Conservation (phyloP, 306 rosid genomes). For the Castanea mollissima region DNA sequence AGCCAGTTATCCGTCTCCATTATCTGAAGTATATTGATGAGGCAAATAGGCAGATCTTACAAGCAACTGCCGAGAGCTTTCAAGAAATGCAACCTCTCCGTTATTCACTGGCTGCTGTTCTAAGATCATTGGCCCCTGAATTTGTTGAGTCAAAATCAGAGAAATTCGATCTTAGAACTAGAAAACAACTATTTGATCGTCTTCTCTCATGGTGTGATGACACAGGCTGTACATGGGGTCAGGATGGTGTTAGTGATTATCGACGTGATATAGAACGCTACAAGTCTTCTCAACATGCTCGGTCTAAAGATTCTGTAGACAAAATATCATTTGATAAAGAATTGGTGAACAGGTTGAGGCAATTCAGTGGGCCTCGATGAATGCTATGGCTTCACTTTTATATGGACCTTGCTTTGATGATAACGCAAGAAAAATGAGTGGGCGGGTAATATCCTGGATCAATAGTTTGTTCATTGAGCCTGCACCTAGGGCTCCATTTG, state of each 20-base stretch:
- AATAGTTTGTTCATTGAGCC: conserved; percentile 94
- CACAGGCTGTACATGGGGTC: conserved; percentile 72
- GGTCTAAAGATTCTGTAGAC: conserved; percentile 97
- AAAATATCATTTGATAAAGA: conserved; percentile 96
- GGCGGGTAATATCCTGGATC: conserved; percentile 94
- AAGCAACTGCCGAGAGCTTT: conserved; percentile 76
- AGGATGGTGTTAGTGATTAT: conserved; percentile 85
- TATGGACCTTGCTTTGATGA: conserved; percentile 99
- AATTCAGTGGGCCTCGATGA: conserved; percentile 99
- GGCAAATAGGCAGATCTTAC: conserved; percentile 59
- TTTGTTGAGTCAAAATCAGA: conserved; percentile 96
- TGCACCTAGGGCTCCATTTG: conserved; percentile 94
- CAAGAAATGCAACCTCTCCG: conserved; percentile 96
- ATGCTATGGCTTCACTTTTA: conserved; percentile 94
- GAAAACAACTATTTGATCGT: conserved; percentile 90
- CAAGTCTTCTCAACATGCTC: conserved; percentile 94
- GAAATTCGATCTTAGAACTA: conserved; percentile 87
- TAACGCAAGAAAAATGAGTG: conserved; percentile 99
- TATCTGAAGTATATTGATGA: conserved; percentile 93
- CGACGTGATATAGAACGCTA: conserved; percentile 98
- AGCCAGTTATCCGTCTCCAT: conserved; percentile 79
- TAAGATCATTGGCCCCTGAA: conserved; percentile 94
- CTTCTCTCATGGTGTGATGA: conserved; percentile 98
- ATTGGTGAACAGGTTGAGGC: conserved; percentile 93
- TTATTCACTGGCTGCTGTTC: conserved; percentile 92